A percentile compares a stretch with the other conserved stretches of the same genome.
Evolutionary conservation across 2,329 filamentous ascomycete species (phyloP).

Genomic region (Phoma sp.): DNA sequence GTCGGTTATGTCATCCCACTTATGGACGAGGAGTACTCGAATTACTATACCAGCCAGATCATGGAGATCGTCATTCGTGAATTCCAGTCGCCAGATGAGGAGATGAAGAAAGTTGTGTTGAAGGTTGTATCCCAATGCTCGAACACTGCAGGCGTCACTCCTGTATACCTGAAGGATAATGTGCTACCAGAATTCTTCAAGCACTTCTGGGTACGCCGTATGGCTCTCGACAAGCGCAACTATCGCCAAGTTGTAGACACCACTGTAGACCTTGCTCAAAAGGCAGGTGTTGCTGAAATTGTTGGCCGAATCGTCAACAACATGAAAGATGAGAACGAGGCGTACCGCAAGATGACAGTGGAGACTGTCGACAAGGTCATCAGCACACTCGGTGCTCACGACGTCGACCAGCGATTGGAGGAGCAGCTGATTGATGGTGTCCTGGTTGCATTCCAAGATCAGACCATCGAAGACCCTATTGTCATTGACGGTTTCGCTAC

Average conservation of each 20-base stretch:
- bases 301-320: slow-evolving; percentile 92
- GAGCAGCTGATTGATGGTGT: slow-evolving; percentile 95
- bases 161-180: slow-evolving; percentile 92
- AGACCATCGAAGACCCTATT: slow-evolving; percentile 93
- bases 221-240: slow-evolving; percentile 97
- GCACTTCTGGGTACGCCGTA: slow-evolving; percentile 95
- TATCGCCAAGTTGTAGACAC: slow-evolving; percentile 98
- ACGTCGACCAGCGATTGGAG: slow-evolving; percentile 90
- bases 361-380: slow-evolving; percentile 98
- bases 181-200: slow-evolving; percentile 98
- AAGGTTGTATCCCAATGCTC: slow-evolving; percentile 98
- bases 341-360: slow-evolving; percentile 98
- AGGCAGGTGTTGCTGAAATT: slow-evolving; percentile 96
- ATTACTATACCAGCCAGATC: slow-evolving; percentile 98
- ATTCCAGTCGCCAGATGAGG: slow-evolving; percentile 95
- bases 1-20: slow-evolving; percentile 98
- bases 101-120: slow-evolving; percentile 99
- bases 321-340: slow-evolving; percentile 96
- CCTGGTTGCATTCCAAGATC: slow-evolving; percentile 94
- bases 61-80: slow-evolving; percentile 98
- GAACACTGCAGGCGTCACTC: slow-evolving; percentile 91
- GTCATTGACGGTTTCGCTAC: slow-evolving; percentile 98
- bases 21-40: slow-evolving; percentile 99
- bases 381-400: slow-evolving; percentile 88
- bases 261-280: slow-evolving; percentile 94